Base-by-base conservation (phyloP, 768 basidiomycete species). In the Tricholoma furcatifolium region DNA sequence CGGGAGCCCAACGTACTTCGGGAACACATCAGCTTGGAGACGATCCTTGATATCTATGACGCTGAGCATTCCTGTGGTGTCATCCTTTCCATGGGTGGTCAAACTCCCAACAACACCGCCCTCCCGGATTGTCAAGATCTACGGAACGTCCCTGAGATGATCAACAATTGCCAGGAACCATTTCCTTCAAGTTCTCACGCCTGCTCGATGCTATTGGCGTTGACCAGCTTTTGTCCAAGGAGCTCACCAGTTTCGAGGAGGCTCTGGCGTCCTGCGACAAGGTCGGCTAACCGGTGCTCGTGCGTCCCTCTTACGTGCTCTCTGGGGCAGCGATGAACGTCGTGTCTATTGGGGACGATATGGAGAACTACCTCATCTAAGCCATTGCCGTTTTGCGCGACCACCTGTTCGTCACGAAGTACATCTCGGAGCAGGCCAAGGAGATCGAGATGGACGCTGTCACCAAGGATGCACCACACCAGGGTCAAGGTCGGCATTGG, bases 371-470 rank as follows among this genome's bases (percentile, higher is more conserved):
- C 69, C 80, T 99, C 53, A 89, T 87, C 1, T 94, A 93, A 72
- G 97, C 97, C 17, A 89, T 94, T 18, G 94, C 91, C 49, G 94
- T 99, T 51, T 99, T 97, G 39, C 86, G 91, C 42, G 93, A 95
- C 31, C 91, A 97, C 64, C 96, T 95, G 1, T 94, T 98, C 57
- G 96, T 98, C 71, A 90, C 92, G 58, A 99, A 99, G 71, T 99
- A 97, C 74, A 97, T 99, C 68, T n/a, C n/a, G n/a, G 96, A 98
- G 69, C 92, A 97, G 68, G 97, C 97, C 24, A 98, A 99, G 79
- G 97, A 99, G 74, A 99, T 99, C 60, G 97, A 99, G 77, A 98
- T 99, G 93, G 97, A 99, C 65, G 97, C 97, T 18, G 85, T 99
- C 35, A 96, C 97, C 31, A 91, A 91, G 71, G 92, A 93, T 64